A percentile compares a stretch with the other conserved stretches of the same genome.
Conservation (phyloP, 352 stramenopile species). For the Globisporangium apiculatum region DNA sequence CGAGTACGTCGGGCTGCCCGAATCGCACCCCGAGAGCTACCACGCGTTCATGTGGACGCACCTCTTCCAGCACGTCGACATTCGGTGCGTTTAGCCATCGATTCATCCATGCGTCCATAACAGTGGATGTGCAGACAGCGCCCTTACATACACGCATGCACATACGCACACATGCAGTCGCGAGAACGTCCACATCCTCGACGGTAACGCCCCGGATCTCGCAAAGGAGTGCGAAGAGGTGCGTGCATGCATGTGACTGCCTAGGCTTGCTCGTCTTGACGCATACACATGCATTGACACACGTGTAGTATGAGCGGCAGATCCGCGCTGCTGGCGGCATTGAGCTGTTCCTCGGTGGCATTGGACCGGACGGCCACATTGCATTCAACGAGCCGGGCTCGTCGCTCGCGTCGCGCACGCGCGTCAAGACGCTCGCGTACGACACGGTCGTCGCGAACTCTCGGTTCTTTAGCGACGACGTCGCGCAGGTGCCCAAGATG, state of each 20-base stretch:
- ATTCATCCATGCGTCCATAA: background rate
- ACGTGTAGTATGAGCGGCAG: conserved; percentile 68
- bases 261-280: background rate
- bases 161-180: conserved; percentile 17
- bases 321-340: conserved; percentile 81
- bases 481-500: conserved; percentile 84
- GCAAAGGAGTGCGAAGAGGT: conserved; percentile 64
- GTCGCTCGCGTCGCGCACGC: conserved; percentile 71
- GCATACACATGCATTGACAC: background rate
- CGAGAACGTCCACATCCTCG: conserved; percentile 85
- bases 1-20: conserved; percentile 77
- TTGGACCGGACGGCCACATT: conserved; percentile 91
- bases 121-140: too few species aligned
- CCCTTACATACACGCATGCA: background rate
- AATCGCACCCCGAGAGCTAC: conserved; percentile 83
- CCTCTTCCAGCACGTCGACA: conserved; percentile 87
- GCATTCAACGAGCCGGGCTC: conserved; percentile 90
- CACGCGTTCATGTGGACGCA: conserved; percentile 89
- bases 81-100: conserved; percentile 34
- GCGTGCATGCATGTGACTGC: background rate
- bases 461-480: conserved; percentile 80
- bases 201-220: conserved; percentile 79
- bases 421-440: conserved; percentile 88
- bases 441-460: conserved; percentile 88
- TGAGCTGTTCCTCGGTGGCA: conserved; percentile 89